phyloP scores from a whole-genome alignment of 306 rosid genomes.

The Pyrus communis region DNA sequence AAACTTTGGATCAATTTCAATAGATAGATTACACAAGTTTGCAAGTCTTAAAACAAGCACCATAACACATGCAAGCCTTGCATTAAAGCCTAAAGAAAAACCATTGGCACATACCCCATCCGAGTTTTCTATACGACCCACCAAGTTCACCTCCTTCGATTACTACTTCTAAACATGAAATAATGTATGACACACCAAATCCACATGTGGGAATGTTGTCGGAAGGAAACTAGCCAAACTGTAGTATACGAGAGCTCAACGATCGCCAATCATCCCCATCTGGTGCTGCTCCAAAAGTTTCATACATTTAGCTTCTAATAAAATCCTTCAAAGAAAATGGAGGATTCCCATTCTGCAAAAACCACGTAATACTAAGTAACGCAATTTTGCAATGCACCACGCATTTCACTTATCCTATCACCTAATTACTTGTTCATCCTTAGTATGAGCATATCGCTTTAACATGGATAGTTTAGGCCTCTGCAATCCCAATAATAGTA shows the following conservation, averaged over 20 bases:
- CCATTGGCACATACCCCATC: slow-evolving; percentile 6
- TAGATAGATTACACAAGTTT: slow-evolving; percentile 1
- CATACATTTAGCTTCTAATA: slow-evolving; percentile 42
- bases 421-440: background rate
- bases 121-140: background rate
- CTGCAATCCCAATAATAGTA: background rate
- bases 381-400: background rate
- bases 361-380: background rate
- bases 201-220: slow-evolving; percentile 19
- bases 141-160: background rate
- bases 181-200: slow-evolving; percentile 3
- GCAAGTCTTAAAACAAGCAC: background rate
- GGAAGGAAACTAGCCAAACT: background rate
- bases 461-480: background rate
- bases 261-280: slow-evolving; percentile 14
- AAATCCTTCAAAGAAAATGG: slow-evolving; percentile 68
- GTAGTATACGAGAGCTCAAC: background rate
- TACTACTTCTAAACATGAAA: slow-evolving; percentile 12
- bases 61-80: slow-evolving; percentile 12
- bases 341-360: slow-evolving; percentile 54
- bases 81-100: background rate
- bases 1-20: background rate
- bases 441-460: background rate
- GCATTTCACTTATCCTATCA: background rate
- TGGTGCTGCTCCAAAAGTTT: slow-evolving; percentile 10